phyloP scores from a whole-genome alignment of 2,329 filamentous ascomycete genomes.

The Talaromyces verruculosus region DNA sequence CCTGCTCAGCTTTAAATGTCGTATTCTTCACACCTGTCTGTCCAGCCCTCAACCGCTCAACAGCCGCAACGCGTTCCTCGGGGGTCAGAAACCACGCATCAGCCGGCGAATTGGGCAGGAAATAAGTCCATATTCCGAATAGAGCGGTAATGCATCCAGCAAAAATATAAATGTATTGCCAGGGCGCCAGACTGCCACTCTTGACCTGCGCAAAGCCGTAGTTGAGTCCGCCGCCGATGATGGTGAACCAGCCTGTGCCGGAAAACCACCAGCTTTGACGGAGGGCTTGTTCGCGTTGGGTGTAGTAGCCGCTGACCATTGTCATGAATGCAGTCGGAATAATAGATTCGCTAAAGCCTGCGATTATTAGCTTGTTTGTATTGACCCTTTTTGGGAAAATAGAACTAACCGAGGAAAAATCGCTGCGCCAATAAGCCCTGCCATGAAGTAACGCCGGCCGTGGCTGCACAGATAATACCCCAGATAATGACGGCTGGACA shows the following conservation, averaged over 20 bases:
- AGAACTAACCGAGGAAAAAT: conserved; percentile 55
- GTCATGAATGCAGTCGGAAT: conserved; percentile 68
- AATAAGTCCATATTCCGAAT: conserved; percentile 65
- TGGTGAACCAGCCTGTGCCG: conserved; percentile 56
- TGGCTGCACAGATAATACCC: conserved; percentile 66
- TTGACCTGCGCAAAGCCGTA: conserved; percentile 67
- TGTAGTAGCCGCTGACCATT: conserved; percentile 63
- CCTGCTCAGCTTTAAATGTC: conserved; percentile 59
- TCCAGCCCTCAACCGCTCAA: conserved; percentile 61
- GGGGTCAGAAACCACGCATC: conserved; percentile 67
- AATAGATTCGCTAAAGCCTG: conserved; percentile 60
- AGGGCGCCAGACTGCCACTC: conserved; percentile 55
- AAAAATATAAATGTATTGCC: conserved; percentile 71
- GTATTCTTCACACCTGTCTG: conserved; percentile 65
- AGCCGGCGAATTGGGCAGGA: conserved; percentile 64
- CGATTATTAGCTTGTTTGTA: not conserved
- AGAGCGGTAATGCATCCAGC: conserved; percentile 63
- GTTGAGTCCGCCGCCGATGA: conserved; percentile 64
- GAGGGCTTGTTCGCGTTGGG: conserved; percentile 63
- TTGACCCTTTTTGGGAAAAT: too few relatives aligned
- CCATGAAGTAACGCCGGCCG: conserved; percentile 64
- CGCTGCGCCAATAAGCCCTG: conserved; percentile 65
- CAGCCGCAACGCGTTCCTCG: conserved; percentile 63
- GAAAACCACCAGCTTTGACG: conserved; percentile 70
- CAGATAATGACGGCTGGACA: conserved; percentile 59